Evolutionary conservation across 805 yeast genomes (phyloP).

Genomic region (Kazachstania psychrophila): DNA sequence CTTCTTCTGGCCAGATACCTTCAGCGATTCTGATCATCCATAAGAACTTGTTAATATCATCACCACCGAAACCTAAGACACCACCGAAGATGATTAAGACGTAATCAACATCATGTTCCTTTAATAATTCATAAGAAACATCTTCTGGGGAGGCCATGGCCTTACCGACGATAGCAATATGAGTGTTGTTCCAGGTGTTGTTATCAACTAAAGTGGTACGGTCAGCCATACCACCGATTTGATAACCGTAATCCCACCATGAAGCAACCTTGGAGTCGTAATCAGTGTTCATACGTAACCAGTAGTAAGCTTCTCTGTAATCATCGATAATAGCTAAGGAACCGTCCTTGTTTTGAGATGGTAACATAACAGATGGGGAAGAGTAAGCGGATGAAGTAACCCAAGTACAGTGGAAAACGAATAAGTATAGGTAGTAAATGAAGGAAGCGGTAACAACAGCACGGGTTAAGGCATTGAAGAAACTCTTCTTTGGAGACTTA

Average conservation of each 20-base stretch:
- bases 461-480: constrained; percentile 43
- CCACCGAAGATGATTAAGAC: constrained; percentile 93
- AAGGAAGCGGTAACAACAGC: constrained; percentile 57
- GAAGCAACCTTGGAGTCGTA: constrained; percentile 95
- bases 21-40: constrained; percentile 99
- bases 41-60: constrained; percentile 88
- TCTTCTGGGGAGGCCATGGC: constrained; percentile 92
- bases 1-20: constrained; percentile 99
- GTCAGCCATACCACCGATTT: constrained; percentile 99
- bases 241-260: constrained; percentile 99
- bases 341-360: constrained; percentile 76
- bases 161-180: constrained; percentile 97
- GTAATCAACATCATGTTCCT: constrained; percentile 90
- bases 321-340: constrained; percentile 81
- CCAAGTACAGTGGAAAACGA: constrained; percentile 94
- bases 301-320: constrained; percentile 96
- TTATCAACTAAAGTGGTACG: constrained; percentile 96
- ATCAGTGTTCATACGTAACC: constrained; percentile 96
- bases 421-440: constrained; percentile 62
- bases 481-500: constrained; percentile 12
- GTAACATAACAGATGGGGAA: constrained; percentile 93
- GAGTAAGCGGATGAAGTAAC: constrained; percentile 93
- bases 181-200: constrained; percentile 99
- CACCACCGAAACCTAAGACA: constrained; percentile 85
- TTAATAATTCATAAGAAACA: constrained; percentile 77